Conservation (phyloP, 2,329 filamentous ascomycete genomes). For the Lachnellula suecica region DNA sequence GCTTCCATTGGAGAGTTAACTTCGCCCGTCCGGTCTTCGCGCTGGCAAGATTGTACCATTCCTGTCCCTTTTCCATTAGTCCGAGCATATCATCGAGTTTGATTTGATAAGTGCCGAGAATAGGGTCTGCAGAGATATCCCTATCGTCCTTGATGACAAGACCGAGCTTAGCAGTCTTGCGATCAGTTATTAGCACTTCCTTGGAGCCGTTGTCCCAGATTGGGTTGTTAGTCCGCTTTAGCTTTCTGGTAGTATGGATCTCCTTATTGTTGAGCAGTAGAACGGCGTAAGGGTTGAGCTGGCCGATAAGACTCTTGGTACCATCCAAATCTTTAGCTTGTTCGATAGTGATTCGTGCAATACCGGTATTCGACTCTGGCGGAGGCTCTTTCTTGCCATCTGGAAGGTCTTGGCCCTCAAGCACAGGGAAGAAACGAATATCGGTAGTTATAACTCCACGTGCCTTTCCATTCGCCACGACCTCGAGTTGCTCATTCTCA, state of each 20-base stretch:
- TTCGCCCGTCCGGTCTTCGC: constrained; percentile 83
- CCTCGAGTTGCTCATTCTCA: constrained; percentile 82
- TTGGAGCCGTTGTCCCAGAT: constrained; percentile 93
- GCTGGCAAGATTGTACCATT: constrained; percentile 90
- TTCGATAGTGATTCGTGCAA: constrained; percentile 88
- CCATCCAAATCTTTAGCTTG: constrained; percentile 95
- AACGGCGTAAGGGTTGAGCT: constrained; percentile 86
- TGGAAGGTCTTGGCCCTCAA: constrained; percentile 68
- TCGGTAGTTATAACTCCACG: constrained; percentile 80
- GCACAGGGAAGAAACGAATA: constrained; percentile 91
- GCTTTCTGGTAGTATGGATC: constrained; percentile 82
- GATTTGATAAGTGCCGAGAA: constrained; percentile 91
- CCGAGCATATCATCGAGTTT: constrained; percentile 92
- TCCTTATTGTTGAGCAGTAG: constrained; percentile 91
- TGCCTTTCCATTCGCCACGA: constrained; percentile 79
- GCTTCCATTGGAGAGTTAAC: constrained; percentile 92
- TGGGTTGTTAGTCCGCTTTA: constrained; percentile 96
- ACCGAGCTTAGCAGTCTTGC: constrained; percentile 85
- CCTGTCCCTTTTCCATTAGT: constrained; percentile 86
- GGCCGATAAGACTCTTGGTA: constrained; percentile 86
- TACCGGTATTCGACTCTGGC: constrained; percentile 90
- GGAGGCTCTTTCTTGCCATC: constrained; percentile 79
- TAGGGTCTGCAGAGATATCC: constrained; percentile 77
- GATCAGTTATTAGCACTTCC: constrained; percentile 92
- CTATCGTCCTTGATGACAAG: constrained; percentile 95